Conservation (phyloP, 257 asterid genomes). For the Solanum sejunctum region DNA sequence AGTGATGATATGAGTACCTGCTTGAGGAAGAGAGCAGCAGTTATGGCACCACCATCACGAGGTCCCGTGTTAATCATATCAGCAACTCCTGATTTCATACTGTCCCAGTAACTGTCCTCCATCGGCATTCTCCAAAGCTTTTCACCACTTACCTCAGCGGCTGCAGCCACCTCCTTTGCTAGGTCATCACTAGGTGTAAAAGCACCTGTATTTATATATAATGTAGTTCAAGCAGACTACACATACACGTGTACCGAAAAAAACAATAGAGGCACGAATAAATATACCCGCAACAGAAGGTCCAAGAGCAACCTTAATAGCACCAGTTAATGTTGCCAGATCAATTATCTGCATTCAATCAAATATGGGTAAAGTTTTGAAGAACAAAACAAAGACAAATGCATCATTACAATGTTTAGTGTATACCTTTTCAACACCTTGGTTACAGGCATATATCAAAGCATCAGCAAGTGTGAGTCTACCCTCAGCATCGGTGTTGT, state of each 20-base stretch:
- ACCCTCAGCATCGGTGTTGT: conserved; percentile 98
- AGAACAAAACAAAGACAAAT: too few relatives aligned
- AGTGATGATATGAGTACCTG: conserved; percentile 36
- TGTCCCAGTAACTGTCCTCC: conserved; percentile 94
- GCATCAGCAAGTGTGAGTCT: conserved; percentile 98
- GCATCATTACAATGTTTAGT: conserved; percentile 6
- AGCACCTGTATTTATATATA: conserved; percentile 36
- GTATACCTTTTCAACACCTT: conserved; percentile 69
- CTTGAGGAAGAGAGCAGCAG: conserved; percentile 94
- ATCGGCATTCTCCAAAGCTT: conserved; percentile 91
- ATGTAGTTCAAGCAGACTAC: neutral
- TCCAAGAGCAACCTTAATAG: conserved; percentile 76
- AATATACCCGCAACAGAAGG: conserved; percentile 77
- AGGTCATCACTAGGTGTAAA: conserved; percentile 80
- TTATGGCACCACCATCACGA: conserved; percentile 85
- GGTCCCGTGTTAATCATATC: conserved; percentile 94
- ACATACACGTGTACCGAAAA: neutral
- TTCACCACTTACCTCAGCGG: conserved; percentile 82
- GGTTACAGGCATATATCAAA: conserved; percentile 86
- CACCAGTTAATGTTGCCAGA: conserved; percentile 91
- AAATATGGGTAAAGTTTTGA: neutral
- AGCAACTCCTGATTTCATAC: conserved; percentile 92
- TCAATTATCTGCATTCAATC: conserved; percentile 56
- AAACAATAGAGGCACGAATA: neutral
- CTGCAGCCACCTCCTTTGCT: conserved; percentile 64